phyloP scores from a whole-genome alignment of 129 eudicot species.

The Logfia minima region DNA sequence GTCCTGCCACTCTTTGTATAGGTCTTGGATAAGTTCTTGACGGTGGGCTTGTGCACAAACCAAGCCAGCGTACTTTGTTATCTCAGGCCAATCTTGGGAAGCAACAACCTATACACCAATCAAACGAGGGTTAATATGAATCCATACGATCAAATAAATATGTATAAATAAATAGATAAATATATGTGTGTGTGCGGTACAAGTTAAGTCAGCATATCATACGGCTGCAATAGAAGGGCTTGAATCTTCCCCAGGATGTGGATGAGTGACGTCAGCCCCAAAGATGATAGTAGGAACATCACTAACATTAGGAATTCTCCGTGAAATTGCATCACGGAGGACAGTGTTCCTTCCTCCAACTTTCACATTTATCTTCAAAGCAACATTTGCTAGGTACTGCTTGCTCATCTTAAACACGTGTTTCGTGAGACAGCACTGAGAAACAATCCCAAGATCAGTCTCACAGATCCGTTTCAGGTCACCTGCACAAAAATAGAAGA shows the following conservation, averaged over 20 bases:
- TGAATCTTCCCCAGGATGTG: constrained; percentile 85
- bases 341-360: constrained; percentile 95
- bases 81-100: constrained; percentile 97
- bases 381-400: constrained; percentile 84
- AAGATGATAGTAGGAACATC: constrained; percentile 93
- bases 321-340: constrained; percentile 77
- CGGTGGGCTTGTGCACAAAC: constrained; percentile 97
- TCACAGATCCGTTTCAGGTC: constrained; percentile 88
- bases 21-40: constrained; percentile 86
- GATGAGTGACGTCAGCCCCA: constrained; percentile 95
- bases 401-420: constrained; percentile 78
- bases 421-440: constrained; percentile 91
- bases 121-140: neutral
- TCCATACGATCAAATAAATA: no score
- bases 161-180: neutral
- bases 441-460: constrained; percentile 87
- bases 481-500: constrained; percentile 35
- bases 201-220: constrained; percentile 7
- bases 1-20: constrained; percentile 90
- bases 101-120: constrained; percentile 68
- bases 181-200: neutral
- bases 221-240: constrained; percentile 98
- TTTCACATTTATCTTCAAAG: constrained; percentile 86
- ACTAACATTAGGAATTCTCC: constrained; percentile 81
- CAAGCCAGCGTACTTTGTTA: constrained; percentile 88